Evolutionary conservation across 345 rosid species (phyloP).

Genomic region (Hypericum perforatum): DNA sequence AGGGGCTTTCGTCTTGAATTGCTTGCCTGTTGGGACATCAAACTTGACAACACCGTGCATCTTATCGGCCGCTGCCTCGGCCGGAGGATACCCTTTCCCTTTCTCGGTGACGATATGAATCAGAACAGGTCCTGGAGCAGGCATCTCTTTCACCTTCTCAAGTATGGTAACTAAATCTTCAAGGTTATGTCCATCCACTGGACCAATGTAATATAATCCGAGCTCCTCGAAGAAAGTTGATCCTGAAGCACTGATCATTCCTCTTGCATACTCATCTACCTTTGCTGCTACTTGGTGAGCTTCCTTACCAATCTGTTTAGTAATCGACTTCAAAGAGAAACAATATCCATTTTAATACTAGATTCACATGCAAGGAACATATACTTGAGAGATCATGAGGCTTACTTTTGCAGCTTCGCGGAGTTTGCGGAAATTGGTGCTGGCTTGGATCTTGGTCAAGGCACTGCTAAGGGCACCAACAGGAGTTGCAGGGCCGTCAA

Average conservation of each 20-base stretch:
- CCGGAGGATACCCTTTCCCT: conserved; percentile 76
- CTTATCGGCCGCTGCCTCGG: conserved; percentile 59
- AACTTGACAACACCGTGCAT: conserved; percentile 75
- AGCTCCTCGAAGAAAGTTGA: conserved; percentile 58
- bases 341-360: not conserved
- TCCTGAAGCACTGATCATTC: conserved; percentile 52
- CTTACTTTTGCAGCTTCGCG: conserved; percentile 60
- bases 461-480: conserved; percentile 66
- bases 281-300: conserved; percentile 61
- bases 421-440: conserved; percentile 47
- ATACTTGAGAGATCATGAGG: not conserved
- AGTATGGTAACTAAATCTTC: conserved; percentile 54
- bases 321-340: conserved; percentile 29
- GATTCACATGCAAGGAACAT: not conserved
- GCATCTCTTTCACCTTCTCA: conserved; percentile 50
- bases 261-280: conserved; percentile 61
- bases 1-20: conserved; percentile 39
- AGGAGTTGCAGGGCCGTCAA: conserved; percentile 62
- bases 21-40: conserved; percentile 50
- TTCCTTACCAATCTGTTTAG: conserved; percentile 46
- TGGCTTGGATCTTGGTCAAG: conserved; percentile 50
- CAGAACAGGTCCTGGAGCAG: conserved; percentile 68
- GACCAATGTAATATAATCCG: conserved; percentile 59
- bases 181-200: conserved; percentile 55
- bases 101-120: conserved; percentile 65